A percentile compares a stretch with the other conserved stretches of the same genome.
These are phyloP conservation scores for Spencermartinsiella ligniputridi DNA, from an alignment of 1,139 yeast species.

Conservation along the genomic window DNA sequence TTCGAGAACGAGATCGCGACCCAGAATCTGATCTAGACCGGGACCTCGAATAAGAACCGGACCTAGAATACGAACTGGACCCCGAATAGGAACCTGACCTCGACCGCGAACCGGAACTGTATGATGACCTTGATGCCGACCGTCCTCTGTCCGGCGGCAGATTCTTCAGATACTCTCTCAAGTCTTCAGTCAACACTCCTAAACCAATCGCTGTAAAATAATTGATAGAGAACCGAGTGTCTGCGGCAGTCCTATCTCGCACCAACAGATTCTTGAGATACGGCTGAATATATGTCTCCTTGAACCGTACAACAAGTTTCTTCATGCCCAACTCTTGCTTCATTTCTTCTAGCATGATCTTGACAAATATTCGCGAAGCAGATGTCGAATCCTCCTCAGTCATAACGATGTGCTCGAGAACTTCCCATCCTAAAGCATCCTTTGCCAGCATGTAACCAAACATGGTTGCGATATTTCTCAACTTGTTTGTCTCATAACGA, in stretches of 20 bases:
- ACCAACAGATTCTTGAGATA: slow-evolving; percentile 40
- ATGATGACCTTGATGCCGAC: slow-evolving; percentile 10
- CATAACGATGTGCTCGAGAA: slow-evolving; percentile 47
- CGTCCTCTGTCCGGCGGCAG: slow-evolving; percentile 21
- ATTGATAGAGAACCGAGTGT: slow-evolving; percentile 78
- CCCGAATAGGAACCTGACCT: slow-evolving; percentile 19
- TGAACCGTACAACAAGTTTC: slow-evolving; percentile 46
- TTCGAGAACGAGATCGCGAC: slow-evolving; percentile 14
- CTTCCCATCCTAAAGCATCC: slow-evolving; percentile 65
- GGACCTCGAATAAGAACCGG: slow-evolving; percentile 10
- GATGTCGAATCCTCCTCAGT: slow-evolving; percentile 74
- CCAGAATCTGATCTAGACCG: slow-evolving; percentile 8
- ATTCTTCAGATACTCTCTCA: slow-evolving; percentile 56
- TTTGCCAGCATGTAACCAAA: slow-evolving; percentile 83
- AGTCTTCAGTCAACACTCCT: slow-evolving; percentile 75
- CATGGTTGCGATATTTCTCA: slow-evolving; percentile 76
- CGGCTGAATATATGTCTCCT: slow-evolving; percentile 43
- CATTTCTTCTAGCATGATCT: slow-evolving; percentile 75
- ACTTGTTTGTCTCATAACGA: slow-evolving; percentile 63
- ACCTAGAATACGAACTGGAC: slow-evolving; percentile 14
- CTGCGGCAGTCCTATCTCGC: slow-evolving; percentile 41
- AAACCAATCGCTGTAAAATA: slow-evolving; percentile 90
- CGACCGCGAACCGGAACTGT: slow-evolving; percentile 12
- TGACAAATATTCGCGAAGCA: slow-evolving; percentile 75
- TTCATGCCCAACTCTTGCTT: slow-evolving; percentile 69